These are phyloP conservation scores for Curvularia spicifera DNA, from an alignment of 2,329 filamentous ascomycete genomes.

Conservation along the genomic window DNA sequence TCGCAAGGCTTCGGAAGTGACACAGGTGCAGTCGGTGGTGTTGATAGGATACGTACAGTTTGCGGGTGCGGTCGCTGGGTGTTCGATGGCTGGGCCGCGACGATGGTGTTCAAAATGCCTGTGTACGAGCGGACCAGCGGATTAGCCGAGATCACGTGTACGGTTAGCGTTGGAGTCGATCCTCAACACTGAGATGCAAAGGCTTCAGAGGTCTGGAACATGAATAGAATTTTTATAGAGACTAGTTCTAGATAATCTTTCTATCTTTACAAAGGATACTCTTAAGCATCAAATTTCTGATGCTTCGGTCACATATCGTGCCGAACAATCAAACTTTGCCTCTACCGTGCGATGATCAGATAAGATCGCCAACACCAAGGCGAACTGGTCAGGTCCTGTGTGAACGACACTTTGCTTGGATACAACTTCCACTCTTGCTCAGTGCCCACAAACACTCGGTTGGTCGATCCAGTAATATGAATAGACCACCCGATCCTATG, in stretches of 20 bases:
- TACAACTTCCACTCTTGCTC: not conserved
- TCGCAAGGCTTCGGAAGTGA: constrained; percentile 12
- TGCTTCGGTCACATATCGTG: not conserved
- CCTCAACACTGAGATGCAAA: not conserved
- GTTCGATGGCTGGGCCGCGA: constrained; percentile 44
- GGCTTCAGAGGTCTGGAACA: not conserved
- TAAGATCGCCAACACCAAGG: constrained; percentile 10
- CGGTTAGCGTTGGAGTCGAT: constrained; percentile 2
- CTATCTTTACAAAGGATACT: not conserved
- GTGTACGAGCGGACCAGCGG: constrained; percentile 17
- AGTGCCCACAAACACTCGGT: not conserved
- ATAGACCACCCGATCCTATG: not conserved
- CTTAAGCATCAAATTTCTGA: not conserved
- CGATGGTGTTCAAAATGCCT: constrained; percentile 26
- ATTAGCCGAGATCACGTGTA: constrained; percentile 36
- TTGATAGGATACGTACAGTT: constrained; percentile 43
- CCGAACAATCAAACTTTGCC: not conserved
- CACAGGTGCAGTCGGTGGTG: constrained; percentile 7
- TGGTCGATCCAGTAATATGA: not conserved
- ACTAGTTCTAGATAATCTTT: too few species aligned
- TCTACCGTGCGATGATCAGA: constrained; percentile 13
- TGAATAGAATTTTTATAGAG: not conserved
- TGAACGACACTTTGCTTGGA: not conserved
- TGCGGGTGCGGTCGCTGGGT: constrained; percentile 40
- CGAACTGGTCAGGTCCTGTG: not conserved